Base-by-base conservation (phyloP, 2,329 filamentous ascomycete species). In the Pseudogymnoascus sp. region DNA sequence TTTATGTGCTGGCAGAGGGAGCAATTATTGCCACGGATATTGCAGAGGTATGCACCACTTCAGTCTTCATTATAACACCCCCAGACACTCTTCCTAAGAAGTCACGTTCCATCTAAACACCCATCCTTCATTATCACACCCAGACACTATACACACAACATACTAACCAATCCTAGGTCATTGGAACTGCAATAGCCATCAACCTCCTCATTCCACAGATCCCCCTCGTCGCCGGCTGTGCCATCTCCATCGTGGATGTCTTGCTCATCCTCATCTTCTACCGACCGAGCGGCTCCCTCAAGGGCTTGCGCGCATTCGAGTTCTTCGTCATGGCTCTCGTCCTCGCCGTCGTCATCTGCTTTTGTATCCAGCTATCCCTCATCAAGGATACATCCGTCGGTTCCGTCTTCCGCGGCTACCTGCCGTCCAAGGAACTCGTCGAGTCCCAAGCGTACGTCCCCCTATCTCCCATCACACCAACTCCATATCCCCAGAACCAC, bases 241-340 rank as follows among this genome's bases (percentile, higher is more conserved):
- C 85, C 16, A 77, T 90, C 37, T 88, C 85, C 0, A 88, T 90
- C 60, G 69, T 84, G 6, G 87, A 90, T 70, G 86, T 89, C 35
- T 82, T 90, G 72, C 73, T 86, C 37, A 87, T 89, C 61, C 77
- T 90, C 2, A 64, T 89, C 64, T 89, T 89, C 71, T 90, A 89
- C 71, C 77, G 78, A 1, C 84, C 85, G 0, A 77, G 81, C 42
- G 82, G 82, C 1, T 77, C 79, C 2, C 84, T 89, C 79, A 79
- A 77, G 44, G 82, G 82, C 1, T 74, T 87, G 7, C 79, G 85
- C 16, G 67, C 79, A n/a, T 89, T 90, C 65, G 87, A 90, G 72
- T 74, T 80, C 61, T 85, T 88, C 67, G 85, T 90, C 23, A 78
- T 81, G 63, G 72, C 81, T 1, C 74, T 90, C 2, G 87, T 90